Evolutionary conservation across 2,329 filamentous ascomycete genomes (phyloP).

Genomic region (Colletotrichum viniferum): DNA sequence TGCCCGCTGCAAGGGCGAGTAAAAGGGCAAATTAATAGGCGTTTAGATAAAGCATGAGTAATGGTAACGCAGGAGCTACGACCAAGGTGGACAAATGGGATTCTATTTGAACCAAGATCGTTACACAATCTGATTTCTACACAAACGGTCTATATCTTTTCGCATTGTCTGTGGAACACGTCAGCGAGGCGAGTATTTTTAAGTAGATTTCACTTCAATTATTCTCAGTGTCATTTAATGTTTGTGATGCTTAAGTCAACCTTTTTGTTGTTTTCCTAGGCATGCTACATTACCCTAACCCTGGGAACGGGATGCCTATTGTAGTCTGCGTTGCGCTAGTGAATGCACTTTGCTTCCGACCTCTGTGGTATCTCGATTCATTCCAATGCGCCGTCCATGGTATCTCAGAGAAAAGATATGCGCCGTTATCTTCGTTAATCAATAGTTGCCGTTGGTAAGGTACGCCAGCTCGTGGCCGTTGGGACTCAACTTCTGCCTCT

Average conservation of each 20-base stretch:
- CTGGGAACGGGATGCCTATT: neutral
- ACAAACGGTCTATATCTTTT: neutral
- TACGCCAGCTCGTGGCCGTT: neutral
- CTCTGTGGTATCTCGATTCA: slow-evolving; percentile 1
- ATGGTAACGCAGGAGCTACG: neutral
- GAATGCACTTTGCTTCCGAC: neutral
- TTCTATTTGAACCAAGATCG: neutral
- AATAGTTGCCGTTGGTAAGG: slow-evolving; percentile 8
- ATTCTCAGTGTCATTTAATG: neutral
- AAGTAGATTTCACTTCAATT: neutral
- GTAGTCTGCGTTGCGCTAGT: neutral
- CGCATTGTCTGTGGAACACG: neutral
- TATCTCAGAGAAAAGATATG: neutral
- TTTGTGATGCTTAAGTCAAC: neutral
- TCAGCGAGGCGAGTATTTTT: neutral
- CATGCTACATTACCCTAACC: neutral
- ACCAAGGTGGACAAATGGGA: neutral
- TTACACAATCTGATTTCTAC: neutral
- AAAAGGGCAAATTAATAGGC: neutral
- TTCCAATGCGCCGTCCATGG: neutral
- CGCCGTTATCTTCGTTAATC: neutral
- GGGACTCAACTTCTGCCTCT: neutral
- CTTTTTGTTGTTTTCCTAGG: neutral
- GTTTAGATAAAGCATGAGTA: neutral
- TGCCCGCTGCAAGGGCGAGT: neutral